A percentile compares a stretch with the other conserved stretches of the same genome.
These are phyloP conservation scores for Backusella liffmaniae DNA, from an alignment of 192 early-diverging fungal species.

Conservation along the genomic window DNA sequence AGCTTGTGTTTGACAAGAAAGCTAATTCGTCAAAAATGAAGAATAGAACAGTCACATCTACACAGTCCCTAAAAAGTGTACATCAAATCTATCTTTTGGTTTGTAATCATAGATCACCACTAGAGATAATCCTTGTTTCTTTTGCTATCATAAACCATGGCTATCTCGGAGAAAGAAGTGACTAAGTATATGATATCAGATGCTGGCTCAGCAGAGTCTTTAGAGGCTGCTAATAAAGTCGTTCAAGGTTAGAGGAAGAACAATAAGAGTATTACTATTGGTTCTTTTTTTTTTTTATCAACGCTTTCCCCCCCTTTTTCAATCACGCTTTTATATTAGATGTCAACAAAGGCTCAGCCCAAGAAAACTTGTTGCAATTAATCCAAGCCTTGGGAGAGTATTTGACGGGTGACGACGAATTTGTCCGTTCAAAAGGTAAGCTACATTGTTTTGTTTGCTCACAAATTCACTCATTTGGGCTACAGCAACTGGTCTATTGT, in stretches of 20 bases:
- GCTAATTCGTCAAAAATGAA: slow-evolving; percentile 2
- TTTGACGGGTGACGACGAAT: slow-evolving; percentile 81
- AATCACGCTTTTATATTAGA: slow-evolving; percentile 12
- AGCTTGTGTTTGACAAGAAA: neutral
- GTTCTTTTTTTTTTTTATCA: neutral
- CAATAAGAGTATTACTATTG: neutral
- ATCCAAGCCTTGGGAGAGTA: slow-evolving; percentile 77
- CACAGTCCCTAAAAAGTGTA: neutral
- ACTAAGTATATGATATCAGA: slow-evolving; percentile 30
- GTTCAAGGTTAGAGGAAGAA: slow-evolving; percentile 1
- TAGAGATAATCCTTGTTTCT: neutral
- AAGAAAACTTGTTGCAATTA: slow-evolving; percentile 66
- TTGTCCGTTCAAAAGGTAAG: slow-evolving; percentile 79
- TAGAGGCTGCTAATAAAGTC: slow-evolving; percentile 5
- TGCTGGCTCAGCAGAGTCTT: slow-evolving; percentile 12
- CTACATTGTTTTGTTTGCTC: neutral
- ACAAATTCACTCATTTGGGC: neutral
- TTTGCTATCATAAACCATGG: neutral
- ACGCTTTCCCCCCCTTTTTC: no score
- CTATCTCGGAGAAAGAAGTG: slow-evolving; percentile 25
- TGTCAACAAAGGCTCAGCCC: slow-evolving; percentile 41
- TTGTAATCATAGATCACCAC: neutral
- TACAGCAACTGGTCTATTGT: slow-evolving; percentile 63
- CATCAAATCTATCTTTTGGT: neutral
- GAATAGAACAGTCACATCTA: neutral